A percentile compares a stretch with the other conserved stretches of the same genome.
These are phyloP conservation scores for Fusarium nisikadoi DNA, from an alignment of 2,329 filamentous ascomycete genomes.

Conservation along the genomic window DNA sequence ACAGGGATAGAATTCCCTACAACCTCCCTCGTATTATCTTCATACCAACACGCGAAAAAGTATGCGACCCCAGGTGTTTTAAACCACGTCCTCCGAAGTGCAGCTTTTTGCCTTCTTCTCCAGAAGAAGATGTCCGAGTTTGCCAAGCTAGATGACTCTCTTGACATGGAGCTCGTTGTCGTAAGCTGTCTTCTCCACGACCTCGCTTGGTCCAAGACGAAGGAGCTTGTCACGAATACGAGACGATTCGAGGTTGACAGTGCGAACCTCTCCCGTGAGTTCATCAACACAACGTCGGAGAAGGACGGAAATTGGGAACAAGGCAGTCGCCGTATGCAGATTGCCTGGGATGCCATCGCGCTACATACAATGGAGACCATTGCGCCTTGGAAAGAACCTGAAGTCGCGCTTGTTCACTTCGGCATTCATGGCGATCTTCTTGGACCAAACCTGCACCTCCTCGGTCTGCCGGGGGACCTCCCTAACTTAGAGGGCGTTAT, in stretches of 20 bases:
- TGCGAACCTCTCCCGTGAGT: not conserved
- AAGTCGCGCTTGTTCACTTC: not conserved
- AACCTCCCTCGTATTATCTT: not conserved
- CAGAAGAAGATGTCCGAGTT: not conserved
- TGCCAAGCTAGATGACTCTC: not conserved
- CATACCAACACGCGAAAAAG: not conserved
- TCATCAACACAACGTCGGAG: fast-evolving
- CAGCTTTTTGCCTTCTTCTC: not conserved
- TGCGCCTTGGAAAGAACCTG: not conserved
- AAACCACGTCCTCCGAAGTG: not conserved
- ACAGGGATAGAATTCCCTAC: not conserved
- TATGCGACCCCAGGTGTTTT: not conserved
- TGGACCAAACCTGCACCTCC: not conserved
- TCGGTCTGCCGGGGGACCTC: fast-evolving
- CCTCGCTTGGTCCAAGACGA: not conserved
- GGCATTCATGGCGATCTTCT: not conserved
- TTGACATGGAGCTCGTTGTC: not conserved
- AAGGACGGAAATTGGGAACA: fast-evolving
- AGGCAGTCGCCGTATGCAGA: not conserved
- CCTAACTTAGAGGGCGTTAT: not conserved
- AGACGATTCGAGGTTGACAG: not conserved
- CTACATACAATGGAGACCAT: not conserved
- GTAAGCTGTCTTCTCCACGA: not conserved
- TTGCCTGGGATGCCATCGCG: not conserved
- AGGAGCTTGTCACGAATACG: not conserved